Conservation (phyloP, 768 basidiomycete genomes). For the Ramaria sp. region DNA sequence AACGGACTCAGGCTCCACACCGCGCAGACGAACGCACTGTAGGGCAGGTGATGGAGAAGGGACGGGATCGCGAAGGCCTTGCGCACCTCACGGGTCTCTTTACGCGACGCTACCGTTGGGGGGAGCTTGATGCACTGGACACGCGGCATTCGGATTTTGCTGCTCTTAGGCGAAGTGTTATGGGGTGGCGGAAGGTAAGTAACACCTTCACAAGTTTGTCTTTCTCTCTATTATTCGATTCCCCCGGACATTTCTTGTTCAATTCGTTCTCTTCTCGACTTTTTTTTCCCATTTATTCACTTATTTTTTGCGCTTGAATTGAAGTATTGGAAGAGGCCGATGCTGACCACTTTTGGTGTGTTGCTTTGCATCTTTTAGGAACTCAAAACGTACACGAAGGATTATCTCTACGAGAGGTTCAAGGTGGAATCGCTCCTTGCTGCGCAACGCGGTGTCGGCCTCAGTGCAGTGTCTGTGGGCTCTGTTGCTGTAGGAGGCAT, state of each 20-base stretch:
- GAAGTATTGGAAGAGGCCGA: no score
- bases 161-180: slow-evolving; percentile 64
- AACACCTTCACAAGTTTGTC: not conserved
- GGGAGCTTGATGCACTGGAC: slow-evolving; percentile 70
- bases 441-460: not conserved
- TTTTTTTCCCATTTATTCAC: not conserved
- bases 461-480: not conserved
- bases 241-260: slow-evolving; percentile 3
- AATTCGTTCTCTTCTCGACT: no score
- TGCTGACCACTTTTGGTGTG: no score
- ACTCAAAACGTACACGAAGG: slow-evolving; percentile 74
- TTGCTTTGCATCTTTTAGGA: no score
- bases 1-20: not conserved
- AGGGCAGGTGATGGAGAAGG: no score
- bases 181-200: slow-evolving; percentile 67
- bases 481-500: no score
- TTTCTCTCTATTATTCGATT: slow-evolving; percentile 12
- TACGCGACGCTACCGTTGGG: slow-evolving; percentile 73
- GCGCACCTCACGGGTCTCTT: slow-evolving; percentile 19
- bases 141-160: slow-evolving; percentile 73
- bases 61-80: slow-evolving; percentile 23
- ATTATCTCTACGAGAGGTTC: slow-evolving; percentile 76
- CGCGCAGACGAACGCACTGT: no score
- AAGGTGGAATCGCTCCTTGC: slow-evolving; percentile 38
- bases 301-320: slow-evolving; percentile 32